Evolutionary conservation across 371 early-diverging fungal species (phyloP), one percentile per base, ranked within the genome.

Genomic region (Mucor irregularis): DNA sequence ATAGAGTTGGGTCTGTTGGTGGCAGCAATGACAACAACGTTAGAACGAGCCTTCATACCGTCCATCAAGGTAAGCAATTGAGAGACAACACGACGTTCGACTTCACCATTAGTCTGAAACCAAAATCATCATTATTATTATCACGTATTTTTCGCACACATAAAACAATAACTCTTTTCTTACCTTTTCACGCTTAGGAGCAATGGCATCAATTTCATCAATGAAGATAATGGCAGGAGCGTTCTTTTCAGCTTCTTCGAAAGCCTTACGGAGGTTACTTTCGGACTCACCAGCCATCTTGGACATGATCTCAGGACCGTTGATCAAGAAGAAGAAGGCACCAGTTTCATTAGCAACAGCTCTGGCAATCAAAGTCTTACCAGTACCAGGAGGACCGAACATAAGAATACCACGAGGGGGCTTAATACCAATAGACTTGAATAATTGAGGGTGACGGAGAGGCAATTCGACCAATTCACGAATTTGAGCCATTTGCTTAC

Each of bases 131-230:
- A n/a, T n/a, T 17, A 11, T n/a, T 25, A 4, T 43, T 24, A 3
- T 10, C 13, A 8, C n/a, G 13, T 43, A 25, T 10, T 22, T 13
- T 22, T 10, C 25, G 22, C 13, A 25, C 22, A 11, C 38, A 33
- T 57, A 33, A 30, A 56, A 34, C 26, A 37, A 28, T 25, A 14
- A 4, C 22, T 31, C 38, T 28, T 14, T 25, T 33, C 8, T 19
- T 30, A 57, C 47, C 78, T 99, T 99, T 49, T 99, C 99, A 86
- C 99, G 95, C 87, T 99, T 99, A 61, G 99, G 99, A 22, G 99
- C 99, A 69, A 99, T 99, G 26, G 99, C 97, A 83, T 99, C 99
- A 56, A 99, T 93, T 80, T 99, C 99, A 81, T 99, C 99, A 73
- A 99, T 99, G 70, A 99, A 99, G 58, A 99, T 96, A 59, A 99